These are phyloP conservation scores for Entoloma clypeatum DNA, from an alignment of 1,284 basidiomycete genomes.

Conservation along the genomic window DNA sequence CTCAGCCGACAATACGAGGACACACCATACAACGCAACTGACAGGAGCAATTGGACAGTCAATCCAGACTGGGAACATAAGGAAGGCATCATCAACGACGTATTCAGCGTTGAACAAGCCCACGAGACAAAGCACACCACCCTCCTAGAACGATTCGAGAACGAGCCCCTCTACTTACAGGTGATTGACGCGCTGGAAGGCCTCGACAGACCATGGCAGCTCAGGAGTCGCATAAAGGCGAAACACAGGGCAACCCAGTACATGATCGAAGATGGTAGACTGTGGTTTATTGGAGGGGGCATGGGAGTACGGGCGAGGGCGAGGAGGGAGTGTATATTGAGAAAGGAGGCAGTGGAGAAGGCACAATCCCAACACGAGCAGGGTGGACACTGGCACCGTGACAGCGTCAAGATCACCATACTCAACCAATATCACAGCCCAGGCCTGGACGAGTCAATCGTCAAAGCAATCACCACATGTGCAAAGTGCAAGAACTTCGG, in stretches of 20 bases:
- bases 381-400: conserved; percentile 5
- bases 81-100: conserved; percentile 28
- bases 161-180: conserved; percentile 25
- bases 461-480: conserved; percentile 1
- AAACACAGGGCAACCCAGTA: conserved; percentile 26
- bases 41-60: conserved; percentile 33
- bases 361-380: conserved; percentile 3
- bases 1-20: conserved; percentile 22
- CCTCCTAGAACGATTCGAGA: conserved; percentile 23
- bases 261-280: conserved; percentile 27
- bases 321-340: conserved; percentile 15
- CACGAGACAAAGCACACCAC: not conserved
- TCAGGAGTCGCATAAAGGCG: conserved; percentile 17
- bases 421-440: conserved; percentile 2
- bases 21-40: conserved; percentile 13
- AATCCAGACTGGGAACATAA: conserved; percentile 28
- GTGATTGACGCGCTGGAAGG: conserved; percentile 27
- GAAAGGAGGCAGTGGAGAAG: conserved; percentile 3
- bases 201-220: conserved; percentile 12
- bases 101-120: conserved; percentile 18
- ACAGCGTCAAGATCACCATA: conserved; percentile 7
- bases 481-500: conserved; percentile 10
- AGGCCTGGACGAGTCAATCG: conserved; percentile 1
- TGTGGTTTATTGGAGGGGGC: conserved; percentile 28
- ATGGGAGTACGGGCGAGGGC: conserved; percentile 15